Evolutionary conservation across 2,329 filamentous ascomycete genomes (phyloP), one percentile per base, ranked within the genome.

Genomic region (Sporothrix phasma): DNA sequence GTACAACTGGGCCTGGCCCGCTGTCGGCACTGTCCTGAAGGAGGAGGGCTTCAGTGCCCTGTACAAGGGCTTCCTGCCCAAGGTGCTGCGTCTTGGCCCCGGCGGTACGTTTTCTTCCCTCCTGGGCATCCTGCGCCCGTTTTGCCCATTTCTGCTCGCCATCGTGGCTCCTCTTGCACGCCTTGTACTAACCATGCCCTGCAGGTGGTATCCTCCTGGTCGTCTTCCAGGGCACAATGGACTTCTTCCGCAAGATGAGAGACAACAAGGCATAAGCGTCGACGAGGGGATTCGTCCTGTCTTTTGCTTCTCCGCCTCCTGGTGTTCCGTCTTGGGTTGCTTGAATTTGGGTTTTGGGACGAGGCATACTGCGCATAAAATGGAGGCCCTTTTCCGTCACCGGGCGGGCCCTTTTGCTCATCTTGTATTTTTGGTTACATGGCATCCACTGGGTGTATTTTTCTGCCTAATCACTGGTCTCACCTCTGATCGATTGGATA

Each of bases 1-100:
- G 83, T 99, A 99, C 81, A 97, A 97, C 84, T 99, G 94, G 94
- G 94, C 94, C 37, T 96, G 88, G 84, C 90, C 91, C 54, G 87
- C 91, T 24, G 81, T 97, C 60, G 87, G 84, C 64, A 94, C 90
- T 7, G 90, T 99, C 66, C 87, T 91, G 77, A 90, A 85, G 78
- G 94, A 99, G 79, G 94, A 99, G 77, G 94, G 94, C 5, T 93
- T 96, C 74, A 78, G 77, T 56, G 94, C 94, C 45, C 80, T 99
- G 66, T 99, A 99, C 83, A 99, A 97, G 84, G 94, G 94, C 17
- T 99, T 99, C 83, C 73, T 94, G 67, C 94, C 94, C 70, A 99
- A 99, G 84, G 94, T 97, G 41, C 80, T 96, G 68, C 81, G 89
- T 77, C 74, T 88, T 68, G 86, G 88, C 66, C 88, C 88, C 31